A percentile compares a stretch with the other conserved stretches of the same genome.
phyloP scores from a whole-genome alignment of 129 eudicot genomes.

The Flaveria brownii region DNA sequence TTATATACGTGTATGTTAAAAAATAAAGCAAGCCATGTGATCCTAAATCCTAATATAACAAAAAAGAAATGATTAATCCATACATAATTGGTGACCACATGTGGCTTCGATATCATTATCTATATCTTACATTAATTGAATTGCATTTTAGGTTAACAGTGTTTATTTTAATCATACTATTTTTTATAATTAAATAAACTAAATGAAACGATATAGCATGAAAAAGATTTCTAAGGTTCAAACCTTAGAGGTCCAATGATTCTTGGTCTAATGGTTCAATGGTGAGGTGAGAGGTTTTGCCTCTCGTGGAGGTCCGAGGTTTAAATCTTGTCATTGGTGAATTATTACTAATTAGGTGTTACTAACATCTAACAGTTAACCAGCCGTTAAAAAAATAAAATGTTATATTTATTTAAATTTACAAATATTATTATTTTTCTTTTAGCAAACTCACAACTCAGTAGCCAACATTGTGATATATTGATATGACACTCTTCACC shows the following conservation, averaged over 20 bases:
- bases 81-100: slow-evolving; percentile 31
- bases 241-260: no score
- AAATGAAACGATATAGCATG: not conserved
- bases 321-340: no score
- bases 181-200: not conserved
- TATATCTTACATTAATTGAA: no score
- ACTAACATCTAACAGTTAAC: no score
- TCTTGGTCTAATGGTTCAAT: no score
- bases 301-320: no score
- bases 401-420: not conserved
- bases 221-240: no score
- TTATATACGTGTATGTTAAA: not conserved
- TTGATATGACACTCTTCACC: slow-evolving; percentile 5
- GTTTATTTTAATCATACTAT: not conserved
- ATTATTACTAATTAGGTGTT: no score
- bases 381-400: no score
- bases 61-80: slow-evolving; percentile 10
- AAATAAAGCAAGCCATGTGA: not conserved
- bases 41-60: not conserved
- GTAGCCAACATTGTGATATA: not conserved
- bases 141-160: no score
- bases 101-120: slow-evolving; percentile 24
- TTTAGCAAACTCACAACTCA: not conserved
- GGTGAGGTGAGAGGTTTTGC: no score
- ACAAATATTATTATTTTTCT: not conserved